A percentile compares a stretch with the other conserved stretches of the same genome.
Evolutionary conservation across 2,329 filamentous ascomycete species (phyloP).

Genomic region (Penicillium sp.): DNA sequence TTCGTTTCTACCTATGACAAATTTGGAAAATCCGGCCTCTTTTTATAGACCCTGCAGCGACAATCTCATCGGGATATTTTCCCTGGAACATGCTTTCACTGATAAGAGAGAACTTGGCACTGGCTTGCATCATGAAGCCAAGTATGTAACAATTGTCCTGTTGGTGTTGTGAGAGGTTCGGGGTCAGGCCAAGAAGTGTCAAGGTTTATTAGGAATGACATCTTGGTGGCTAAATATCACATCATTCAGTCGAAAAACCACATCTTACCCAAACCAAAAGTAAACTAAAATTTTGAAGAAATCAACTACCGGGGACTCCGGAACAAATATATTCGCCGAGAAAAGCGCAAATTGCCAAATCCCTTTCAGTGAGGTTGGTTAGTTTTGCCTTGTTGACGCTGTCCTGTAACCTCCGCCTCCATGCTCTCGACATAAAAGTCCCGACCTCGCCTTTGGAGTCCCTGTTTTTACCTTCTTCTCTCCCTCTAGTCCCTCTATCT

Average conservation of each 20-base stretch:
- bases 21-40: neutral
- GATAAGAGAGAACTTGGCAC: neutral
- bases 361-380: neutral
- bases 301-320: neutral
- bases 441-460: no score
- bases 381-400: neutral
- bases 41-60: neutral
- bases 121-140: conserved; percentile 11
- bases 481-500: no score
- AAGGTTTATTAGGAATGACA: neutral
- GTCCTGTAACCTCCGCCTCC: no score
- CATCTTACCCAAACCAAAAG: neutral
- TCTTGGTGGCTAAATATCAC: conserved; percentile 10
- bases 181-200: neutral
- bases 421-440: no score
- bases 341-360: neutral
- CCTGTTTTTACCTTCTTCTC: no score
- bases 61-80: neutral
- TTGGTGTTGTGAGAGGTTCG: neutral
- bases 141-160: conserved; percentile 3
- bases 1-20: neutral
- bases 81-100: neutral
- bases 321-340: neutral
- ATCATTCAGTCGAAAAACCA: neutral
- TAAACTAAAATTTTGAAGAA: neutral